Base-by-base conservation (phyloP, 2,329 filamentous ascomycete species). In the Fusarium hainanense region DNA sequence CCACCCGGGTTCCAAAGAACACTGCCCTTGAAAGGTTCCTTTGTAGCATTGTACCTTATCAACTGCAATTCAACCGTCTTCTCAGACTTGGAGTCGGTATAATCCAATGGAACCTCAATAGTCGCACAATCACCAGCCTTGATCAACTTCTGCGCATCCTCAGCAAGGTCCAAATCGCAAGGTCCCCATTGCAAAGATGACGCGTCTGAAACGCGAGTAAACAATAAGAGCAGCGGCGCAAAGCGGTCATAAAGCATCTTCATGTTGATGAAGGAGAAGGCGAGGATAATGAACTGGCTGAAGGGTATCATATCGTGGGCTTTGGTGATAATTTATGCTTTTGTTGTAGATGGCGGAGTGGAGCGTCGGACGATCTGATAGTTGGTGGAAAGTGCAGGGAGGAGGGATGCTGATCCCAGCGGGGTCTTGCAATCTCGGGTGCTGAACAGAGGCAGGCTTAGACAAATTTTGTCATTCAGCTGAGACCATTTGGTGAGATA, bases 1-100 rank as follows among this genome's bases (percentile, higher is more conserved):
- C 79, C 80, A 8, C 80, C 79, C 40, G 80, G 80, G 58, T 83
- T 81, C 63, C 81, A 70, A 8, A 82, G 63, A 25, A 83, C 78
- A 58, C 76, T 80, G 6, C 80, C 80, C 25, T 78, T 77, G 3
- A 73, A 73, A 2, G 77, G 75, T 34, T 76, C 50, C 9, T 73
- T 71, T 4, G 71, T 54, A 3, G 80, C 78, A 2, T 76, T 74
- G 2, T 77, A 69, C 14, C 68, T 78, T 21, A 79, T 44, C 4
- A 82, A 66, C 18, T 78, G 71, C 13, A 82, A 71, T 2, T 66
- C 62, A 13, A 81, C 78, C 1, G 40, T 62, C 54, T 76, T 65
- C 16, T 69, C 72, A 5, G 70, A 76, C 13, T 71, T 46, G 4
- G 50, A 18, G 8, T 75, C 43, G 7, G 77, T 76, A 60, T 83